A percentile compares a stretch with the other conserved stretches of the same genome.
These are phyloP conservation scores for Monilinia fructicola DNA, from an alignment of 2,329 filamentous ascomycete genomes.

Conservation along the genomic window DNA sequence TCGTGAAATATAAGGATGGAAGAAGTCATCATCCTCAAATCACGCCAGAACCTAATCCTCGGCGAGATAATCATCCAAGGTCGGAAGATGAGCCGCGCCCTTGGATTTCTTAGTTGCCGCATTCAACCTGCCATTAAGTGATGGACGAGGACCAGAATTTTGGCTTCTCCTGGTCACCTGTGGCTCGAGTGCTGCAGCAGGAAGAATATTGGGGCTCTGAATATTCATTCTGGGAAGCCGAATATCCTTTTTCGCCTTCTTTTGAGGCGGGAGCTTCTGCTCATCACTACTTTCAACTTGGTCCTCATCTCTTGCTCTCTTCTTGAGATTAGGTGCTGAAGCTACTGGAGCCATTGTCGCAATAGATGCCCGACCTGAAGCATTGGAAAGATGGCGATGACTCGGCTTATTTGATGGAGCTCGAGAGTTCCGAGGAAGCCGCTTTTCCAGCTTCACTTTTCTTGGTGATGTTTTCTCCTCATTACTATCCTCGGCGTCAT, in stretches of 20 bases:
- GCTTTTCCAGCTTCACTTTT: neutral
- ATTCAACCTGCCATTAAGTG: neutral
- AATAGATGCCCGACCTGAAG: neutral
- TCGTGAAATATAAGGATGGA: neutral
- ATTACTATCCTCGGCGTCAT: neutral
- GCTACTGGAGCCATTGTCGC: neutral
- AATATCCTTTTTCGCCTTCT: neutral
- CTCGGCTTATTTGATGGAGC: neutral
- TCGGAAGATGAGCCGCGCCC: neutral
- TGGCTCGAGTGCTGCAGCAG: neutral
- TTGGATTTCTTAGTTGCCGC: neutral
- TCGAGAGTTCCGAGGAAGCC: neutral
- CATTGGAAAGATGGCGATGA: neutral
- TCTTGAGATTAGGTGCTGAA: neutral
- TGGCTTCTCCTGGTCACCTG: too few species aligned
- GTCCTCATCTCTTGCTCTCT: neutral
- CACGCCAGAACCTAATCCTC: neutral
- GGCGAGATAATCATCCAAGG: constrained; percentile 1
- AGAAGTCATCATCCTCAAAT: neutral
- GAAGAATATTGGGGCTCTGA: neutral
- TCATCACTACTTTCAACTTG: too few species aligned
- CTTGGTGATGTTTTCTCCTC: neutral
- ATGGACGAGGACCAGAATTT: neutral
- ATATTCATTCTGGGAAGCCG: too few species aligned
- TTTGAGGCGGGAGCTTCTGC: neutral